Percentiles rank a stretch among this genome's conserved stretches.
Conservation (phyloP, 768 basidiomycete species). For the Lanmaoa pseudosensibilis region DNA sequence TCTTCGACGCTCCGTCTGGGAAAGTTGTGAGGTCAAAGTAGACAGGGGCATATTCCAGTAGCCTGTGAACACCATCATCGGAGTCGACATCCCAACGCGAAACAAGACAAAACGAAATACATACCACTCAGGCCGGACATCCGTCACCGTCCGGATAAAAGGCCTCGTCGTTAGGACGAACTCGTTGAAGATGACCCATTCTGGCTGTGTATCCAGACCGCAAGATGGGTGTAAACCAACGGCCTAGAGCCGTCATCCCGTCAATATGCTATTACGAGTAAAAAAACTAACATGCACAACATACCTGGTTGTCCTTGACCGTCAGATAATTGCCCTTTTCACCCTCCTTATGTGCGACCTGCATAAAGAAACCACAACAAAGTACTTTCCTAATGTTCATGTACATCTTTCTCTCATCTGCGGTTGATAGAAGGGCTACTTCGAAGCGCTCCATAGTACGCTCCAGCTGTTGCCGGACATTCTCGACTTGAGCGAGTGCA, state of each 20-base stretch:
- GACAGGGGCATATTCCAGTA: slow-evolving; percentile 57
- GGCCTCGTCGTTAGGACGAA: slow-evolving; percentile 88
- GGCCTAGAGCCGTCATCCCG: slow-evolving; percentile 4
- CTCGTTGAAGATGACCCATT: slow-evolving; percentile 93
- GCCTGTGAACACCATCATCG: slow-evolving; percentile 37
- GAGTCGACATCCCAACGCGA: not conserved
- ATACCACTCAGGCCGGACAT: slow-evolving; percentile 84
- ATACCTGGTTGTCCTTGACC: slow-evolving; percentile 91
- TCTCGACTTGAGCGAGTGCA: slow-evolving; percentile 87
- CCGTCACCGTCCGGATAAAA: slow-evolving; percentile 91
- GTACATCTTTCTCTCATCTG: slow-evolving; percentile 71
- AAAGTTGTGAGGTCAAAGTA: slow-evolving; percentile 74
- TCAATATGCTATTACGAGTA: not conserved
- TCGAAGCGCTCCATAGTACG: slow-evolving; percentile 91
- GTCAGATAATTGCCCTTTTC: slow-evolving; percentile 87
- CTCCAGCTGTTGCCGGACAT: slow-evolving; percentile 86
- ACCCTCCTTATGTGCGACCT: slow-evolving; percentile 92
- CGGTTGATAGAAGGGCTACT: slow-evolving; percentile 66
- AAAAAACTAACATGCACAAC: slow-evolving; percentile 14
- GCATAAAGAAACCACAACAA: slow-evolving; percentile 97
- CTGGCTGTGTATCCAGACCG: slow-evolving; percentile 82
- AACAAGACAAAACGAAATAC: slow-evolving; percentile 18
- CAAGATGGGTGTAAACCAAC: slow-evolving; percentile 70
- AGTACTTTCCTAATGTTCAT: slow-evolving; percentile 77
- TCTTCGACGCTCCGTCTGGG: slow-evolving; percentile 70